phyloP scores from a whole-genome alignment of 2,329 filamentous ascomycete genomes.

The Leptographium flavum region DNA sequence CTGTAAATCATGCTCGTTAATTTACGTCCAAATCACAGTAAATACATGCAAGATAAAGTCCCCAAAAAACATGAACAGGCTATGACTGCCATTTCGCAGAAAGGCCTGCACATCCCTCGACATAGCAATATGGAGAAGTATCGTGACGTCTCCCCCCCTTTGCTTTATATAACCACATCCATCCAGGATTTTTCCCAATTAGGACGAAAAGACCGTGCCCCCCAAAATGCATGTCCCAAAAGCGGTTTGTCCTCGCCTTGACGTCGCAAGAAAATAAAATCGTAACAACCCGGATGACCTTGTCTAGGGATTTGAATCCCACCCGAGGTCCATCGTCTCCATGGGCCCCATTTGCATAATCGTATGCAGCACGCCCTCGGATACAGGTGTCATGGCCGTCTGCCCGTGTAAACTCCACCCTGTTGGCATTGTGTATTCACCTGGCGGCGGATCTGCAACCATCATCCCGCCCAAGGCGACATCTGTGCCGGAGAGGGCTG shows the following conservation, averaged over 20 bases:
- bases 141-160: background rate
- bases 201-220: background rate
- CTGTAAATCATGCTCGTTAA: no score
- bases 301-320: constrained; percentile 23
- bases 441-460: constrained; percentile 18
- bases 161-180: background rate
- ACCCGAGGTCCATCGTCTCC: constrained; percentile 42
- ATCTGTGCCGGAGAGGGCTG: background rate
- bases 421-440: constrained; percentile 26
- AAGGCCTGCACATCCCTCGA: background rate
- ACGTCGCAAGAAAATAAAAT: background rate
- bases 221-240: background rate
- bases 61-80: background rate
- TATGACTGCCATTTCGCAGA: no score
- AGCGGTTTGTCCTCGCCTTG: background rate
- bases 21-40: no score
- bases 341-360: constrained; percentile 45
- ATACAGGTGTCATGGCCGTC: constrained; percentile 36
- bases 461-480: constrained; percentile 4
- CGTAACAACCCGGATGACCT: background rate
- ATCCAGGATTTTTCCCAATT: background rate
- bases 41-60: no score
- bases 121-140: background rate
- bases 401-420: constrained; percentile 30
- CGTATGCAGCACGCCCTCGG: constrained; percentile 41